Evolutionary conservation across 2,329 filamentous ascomycete species (phyloP), one percentile per base, ranked within the genome.

Genomic region (Trichoderma aggressivum): DNA sequence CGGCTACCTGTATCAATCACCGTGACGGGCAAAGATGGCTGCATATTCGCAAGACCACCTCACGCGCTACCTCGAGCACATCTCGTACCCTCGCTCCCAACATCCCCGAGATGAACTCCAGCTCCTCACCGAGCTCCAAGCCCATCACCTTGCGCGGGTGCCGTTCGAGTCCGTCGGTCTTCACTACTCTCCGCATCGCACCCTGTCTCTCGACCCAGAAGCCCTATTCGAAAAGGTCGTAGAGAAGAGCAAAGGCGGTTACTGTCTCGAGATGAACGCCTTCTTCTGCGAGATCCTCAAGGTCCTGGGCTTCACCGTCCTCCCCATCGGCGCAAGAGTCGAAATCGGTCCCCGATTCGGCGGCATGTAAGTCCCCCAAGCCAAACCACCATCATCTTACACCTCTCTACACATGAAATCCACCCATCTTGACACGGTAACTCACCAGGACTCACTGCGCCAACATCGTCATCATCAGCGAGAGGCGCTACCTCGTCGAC

Each of bases 91-190:
- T 5, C 63, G 63, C n/a, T 50, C 65, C 36, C 32, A 72, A 12
- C 74, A 76, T 58, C 74, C 77, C 3, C 56, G 64, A 2, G 73
- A 77, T 55, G 74, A 70, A 18, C 74, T 82, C 18, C 71, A 75
- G 6, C 74, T 77, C 30, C 79, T 84, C 26, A 73, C 74, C 7
- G 72, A 75, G 24, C 76, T 84, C 11, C 75, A 80, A 66, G 73
- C 74, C 24, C 78, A 80, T 61, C 86, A 88, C 66, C 82, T 88
- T 59, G 81, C 83, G 0, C 79, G 79, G 30, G 82, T 89, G 6
- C 86, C 87, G 0, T 89, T 88, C 65, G 87, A 89, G 73, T 87
- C 84, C 71, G 76, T 89, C 3, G 79, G 82, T 7, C 78, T 89
- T 7, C 86, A 89, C 76, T 88, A 89, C 77, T 80, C 80, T 8